Base-by-base conservation (phyloP, 1,139 yeast species). In the Geotrichum fermentans region DNA sequence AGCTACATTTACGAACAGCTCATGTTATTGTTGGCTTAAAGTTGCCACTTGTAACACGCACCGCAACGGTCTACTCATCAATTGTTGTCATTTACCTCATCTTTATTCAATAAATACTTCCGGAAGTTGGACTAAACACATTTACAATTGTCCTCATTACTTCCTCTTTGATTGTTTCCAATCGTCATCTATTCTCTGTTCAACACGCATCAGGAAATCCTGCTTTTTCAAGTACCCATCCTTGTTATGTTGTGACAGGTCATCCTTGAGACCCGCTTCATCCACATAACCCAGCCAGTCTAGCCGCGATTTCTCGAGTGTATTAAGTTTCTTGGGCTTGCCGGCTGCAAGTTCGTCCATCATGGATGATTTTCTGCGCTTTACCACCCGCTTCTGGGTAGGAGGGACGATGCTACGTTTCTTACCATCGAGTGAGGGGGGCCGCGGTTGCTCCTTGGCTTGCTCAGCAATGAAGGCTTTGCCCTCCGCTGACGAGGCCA, bases 281-380 rank as follows among this genome's bases (percentile, higher is more conserved):
- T 92, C 97, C 18, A 94, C 97, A 69, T 86, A 90, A 53, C 88
- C 80, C 0, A 96, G 95, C 96, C 98, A 92, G 66, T 92, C 98
- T 51, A 92, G 73, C 54, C 95, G 74, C 1, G 96, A 86, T 65
- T 92, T 92, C 64, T 94, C 97, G 55, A 92, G 71, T 0, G 98
- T 94, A 17, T 95, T 86, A 54, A 94, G 73, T 64, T 89, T 90
- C 51, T 80, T 73, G 7, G 83, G 71, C 41, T 80, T 79, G 22
- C 64, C 65, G 40, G 75, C 70, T 17, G 80, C 77, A 22, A 81
- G 76, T 38, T 80, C 88, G 58, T 88, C 97, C 26, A 89, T 72
- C 43, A 90, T 68, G 5, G 95, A 81, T 1, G 87, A 82, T 55
- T 95, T 72, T 61, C 87, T 88, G 52, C 86, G 69, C 52, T 62